Evolutionary conservation across 225 moss, liverwort and hornwort species (phyloP).

Genomic region (Sphagnum tenellum): DNA sequence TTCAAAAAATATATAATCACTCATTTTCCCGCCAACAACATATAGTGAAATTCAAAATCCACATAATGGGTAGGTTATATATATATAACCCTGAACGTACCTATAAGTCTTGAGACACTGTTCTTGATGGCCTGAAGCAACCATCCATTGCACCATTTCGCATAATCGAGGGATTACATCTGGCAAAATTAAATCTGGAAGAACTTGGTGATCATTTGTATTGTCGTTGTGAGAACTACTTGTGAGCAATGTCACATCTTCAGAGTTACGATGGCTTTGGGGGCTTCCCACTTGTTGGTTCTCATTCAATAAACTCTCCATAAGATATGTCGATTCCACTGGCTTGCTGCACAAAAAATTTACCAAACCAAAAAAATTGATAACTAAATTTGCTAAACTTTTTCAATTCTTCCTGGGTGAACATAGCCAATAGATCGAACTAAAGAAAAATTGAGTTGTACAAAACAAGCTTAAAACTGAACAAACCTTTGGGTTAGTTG

Average conservation of each 20-base stretch:
- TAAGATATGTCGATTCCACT: slow-evolving; percentile 60
- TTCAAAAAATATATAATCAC: too few relatives aligned
- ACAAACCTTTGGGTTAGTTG: too few relatives aligned
- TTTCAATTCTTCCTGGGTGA: too few relatives aligned
- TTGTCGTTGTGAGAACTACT: slow-evolving; percentile 47
- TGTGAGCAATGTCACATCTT: slow-evolving; percentile 55
- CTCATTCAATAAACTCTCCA: slow-evolving; percentile 26
- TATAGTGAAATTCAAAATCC: too few relatives aligned
- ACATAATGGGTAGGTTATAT: too few relatives aligned
- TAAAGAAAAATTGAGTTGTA: too few relatives aligned
- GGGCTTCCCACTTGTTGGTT: slow-evolving; percentile 50
- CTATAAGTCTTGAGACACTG: slow-evolving; percentile 81
- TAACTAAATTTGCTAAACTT: too few relatives aligned
- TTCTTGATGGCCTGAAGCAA: slow-evolving; percentile 72
- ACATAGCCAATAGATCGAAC: too few relatives aligned
- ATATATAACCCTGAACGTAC: slow-evolving; percentile 8
- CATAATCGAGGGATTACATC: slow-evolving; percentile 74
- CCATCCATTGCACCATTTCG: slow-evolving; percentile 86
- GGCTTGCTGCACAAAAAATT: slow-evolving; percentile 53
- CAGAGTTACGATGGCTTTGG: slow-evolving; percentile 31
- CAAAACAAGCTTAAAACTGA: too few relatives aligned
- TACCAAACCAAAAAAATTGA: too few relatives aligned
- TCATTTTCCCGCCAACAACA: too few relatives aligned
- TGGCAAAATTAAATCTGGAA: slow-evolving; percentile 67
- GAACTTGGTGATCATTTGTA: slow-evolving; percentile 39